Evolutionary conservation across 176 grass and related monocot species (phyloP).

Genomic region (Echinochloa phyllopogon): DNA sequence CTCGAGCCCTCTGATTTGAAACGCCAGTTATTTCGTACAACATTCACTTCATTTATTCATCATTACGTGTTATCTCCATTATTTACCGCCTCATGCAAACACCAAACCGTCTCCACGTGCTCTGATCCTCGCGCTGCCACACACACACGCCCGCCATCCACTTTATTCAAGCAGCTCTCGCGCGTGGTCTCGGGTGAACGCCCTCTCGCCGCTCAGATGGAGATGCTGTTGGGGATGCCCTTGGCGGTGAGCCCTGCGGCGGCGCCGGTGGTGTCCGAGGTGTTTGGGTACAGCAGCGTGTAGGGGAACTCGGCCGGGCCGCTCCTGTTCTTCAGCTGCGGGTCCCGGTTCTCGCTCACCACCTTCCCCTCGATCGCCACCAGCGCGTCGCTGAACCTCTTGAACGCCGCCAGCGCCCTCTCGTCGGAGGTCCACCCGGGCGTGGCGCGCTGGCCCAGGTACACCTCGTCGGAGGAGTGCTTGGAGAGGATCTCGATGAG

Average conservation of each 20-base stretch:
- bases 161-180: not conserved
- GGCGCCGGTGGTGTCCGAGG: conserved; percentile 47
- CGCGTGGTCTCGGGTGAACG: not conserved
- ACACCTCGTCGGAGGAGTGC: conserved; percentile 84
- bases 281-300: conserved; percentile 81
- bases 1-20: not conserved
- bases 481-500: conserved; percentile 72
- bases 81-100: not conserved
- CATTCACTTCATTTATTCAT: not conserved
- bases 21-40: not conserved
- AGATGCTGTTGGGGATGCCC: conserved; percentile 86
- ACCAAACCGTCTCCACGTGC: not conserved
- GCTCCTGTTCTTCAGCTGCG: conserved; percentile 54
- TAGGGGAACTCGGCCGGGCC: conserved; percentile 69
- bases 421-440: conserved; percentile 66
- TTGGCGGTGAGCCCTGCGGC: conserved; percentile 57
- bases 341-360: conserved; percentile 46
- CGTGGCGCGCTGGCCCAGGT: conserved; percentile 76
- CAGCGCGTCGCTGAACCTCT: conserved; percentile 50
- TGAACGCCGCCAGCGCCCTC: conserved; percentile 53
- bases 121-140: not conserved
- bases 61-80: not conserved
- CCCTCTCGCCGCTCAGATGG: conserved; percentile 54
- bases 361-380: conserved; percentile 60
- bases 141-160: not conserved